phyloP scores from a whole-genome alignment of 2,329 filamentous ascomycete genomes.

The Paecilomyces formosus region DNA sequence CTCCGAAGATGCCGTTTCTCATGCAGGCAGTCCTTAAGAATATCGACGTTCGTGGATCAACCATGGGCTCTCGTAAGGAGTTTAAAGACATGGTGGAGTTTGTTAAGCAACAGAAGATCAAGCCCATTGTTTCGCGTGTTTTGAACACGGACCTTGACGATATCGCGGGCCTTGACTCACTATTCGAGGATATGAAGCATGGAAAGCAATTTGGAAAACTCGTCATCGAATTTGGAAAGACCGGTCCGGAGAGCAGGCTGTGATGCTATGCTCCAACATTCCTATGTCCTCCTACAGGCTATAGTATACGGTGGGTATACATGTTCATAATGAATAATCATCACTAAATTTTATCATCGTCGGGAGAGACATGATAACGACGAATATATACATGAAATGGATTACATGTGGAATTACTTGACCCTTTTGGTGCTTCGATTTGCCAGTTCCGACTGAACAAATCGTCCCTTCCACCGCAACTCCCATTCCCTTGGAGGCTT shows the following conservation, averaged over 20 bases:
- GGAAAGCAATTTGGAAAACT: constrained; percentile 88
- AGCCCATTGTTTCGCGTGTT: constrained; percentile 68
- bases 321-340: background rate
- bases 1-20: constrained; percentile 75
- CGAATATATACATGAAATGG: too few relatives aligned
- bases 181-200: constrained; percentile 84
- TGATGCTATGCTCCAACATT: background rate
- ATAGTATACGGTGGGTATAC: background rate
- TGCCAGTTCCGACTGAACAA: background rate
- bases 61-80: constrained; percentile 86
- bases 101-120: constrained; percentile 64
- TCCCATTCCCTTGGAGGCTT: background rate
- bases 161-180: constrained; percentile 65
- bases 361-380: background rate
- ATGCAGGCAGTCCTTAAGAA: constrained; percentile 84
- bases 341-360: background rate
- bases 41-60: constrained; percentile 75
- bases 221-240: constrained; percentile 61
- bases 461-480: background rate
- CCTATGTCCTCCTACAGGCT: background rate
- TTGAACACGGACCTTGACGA: constrained; percentile 64
- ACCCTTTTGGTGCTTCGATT: background rate
- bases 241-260: constrained; percentile 29
- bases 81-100: constrained; percentile 88
- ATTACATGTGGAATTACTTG: background rate